These are phyloP conservation scores for Vickermania spadyakhi DNA, from an alignment of 208 protist species.

Conservation along the genomic window DNA sequence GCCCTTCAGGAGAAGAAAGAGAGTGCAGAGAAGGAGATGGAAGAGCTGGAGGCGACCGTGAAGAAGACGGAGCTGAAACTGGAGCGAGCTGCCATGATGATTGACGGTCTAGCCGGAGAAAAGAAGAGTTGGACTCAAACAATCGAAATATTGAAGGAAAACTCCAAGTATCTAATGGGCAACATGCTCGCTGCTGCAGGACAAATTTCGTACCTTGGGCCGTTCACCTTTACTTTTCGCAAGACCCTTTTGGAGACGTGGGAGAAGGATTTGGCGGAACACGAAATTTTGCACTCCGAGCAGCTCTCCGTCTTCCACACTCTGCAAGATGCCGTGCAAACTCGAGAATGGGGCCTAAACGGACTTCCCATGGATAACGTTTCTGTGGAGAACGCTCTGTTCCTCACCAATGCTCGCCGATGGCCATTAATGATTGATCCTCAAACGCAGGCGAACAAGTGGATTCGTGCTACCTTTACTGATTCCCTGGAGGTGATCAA, in stretches of 20 bases:
- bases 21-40: slow-evolving; percentile 89
- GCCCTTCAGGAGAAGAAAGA: slow-evolving; percentile 91
- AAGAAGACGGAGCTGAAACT: slow-evolving; percentile 93
- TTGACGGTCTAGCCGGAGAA: slow-evolving; percentile 95
- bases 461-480: slow-evolving; percentile 95
- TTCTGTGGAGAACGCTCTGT: slow-evolving; percentile 97
- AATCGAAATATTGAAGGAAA: slow-evolving; percentile 79
- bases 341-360: slow-evolving; percentile 92
- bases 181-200: slow-evolving; percentile 95
- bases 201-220: slow-evolving; percentile 94
- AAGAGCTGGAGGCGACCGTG: slow-evolving; percentile 90
- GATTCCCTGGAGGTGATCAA: slow-evolving; percentile 95
- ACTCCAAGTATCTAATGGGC: slow-evolving; percentile 88
- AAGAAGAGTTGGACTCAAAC: slow-evolving; percentile 91
- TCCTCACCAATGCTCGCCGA: slow-evolving; percentile 89
- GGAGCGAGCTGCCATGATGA: slow-evolving; percentile 92
- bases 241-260: slow-evolving; percentile 78
- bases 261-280: slow-evolving; percentile 58
- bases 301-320: slow-evolving; percentile 84
- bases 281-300: slow-evolving; percentile 73
- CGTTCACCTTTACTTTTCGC: slow-evolving; percentile 94
- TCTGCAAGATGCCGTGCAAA: slow-evolving; percentile 93
- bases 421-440: slow-evolving; percentile 99
- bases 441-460: slow-evolving; percentile 97
- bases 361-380: slow-evolving; percentile 95